Base-by-base conservation (phyloP, 805 yeast genomes). In the Priceomyces fermenticarens region DNA sequence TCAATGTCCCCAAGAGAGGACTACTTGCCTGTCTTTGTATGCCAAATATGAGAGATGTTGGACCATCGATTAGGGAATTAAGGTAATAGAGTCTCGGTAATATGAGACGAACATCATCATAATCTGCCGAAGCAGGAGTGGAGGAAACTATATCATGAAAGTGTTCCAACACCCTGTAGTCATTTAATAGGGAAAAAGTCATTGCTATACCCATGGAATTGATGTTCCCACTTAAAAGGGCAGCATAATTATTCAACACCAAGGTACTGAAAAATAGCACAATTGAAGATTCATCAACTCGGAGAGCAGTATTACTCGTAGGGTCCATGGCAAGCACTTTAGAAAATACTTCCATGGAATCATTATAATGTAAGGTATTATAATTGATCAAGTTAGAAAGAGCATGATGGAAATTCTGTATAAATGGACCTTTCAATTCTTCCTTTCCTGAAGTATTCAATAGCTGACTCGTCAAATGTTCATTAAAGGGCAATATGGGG, bases 181-280 rank as follows among this genome's bases (percentile, higher is more conserved):
- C 88, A 54, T 78, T 78, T 52, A 81, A 76, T 10, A 80, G 67
- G 1, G 81, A 62, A 10, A 73, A 67, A 1, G 83, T 66, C 33
- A 57, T 63, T 3, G 80, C 71, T 23, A 84, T 65, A 1, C 83
- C 81, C 30, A 80, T 61, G 5, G 85, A 77, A 51, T 77, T 80
- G 28, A 73, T 69, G 39, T 76, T 78, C 0, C 90, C 89, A 16
- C 80, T 74, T 31, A 81, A 62, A 2, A 81, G 61, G 8, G 81
- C 70, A 8, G 79, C 62, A 51, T 80, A 84, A 52, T 82, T 82
- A 25, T 80, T 53, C 8, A 66, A 30, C 10, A 65, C 45, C 35
- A 68, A 53, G 5, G 65, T 44, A 6, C 60, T 50, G 33, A 66
- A 64, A 35, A 59, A 60, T 9, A 65, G 48, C 1, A 60, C 46